Conservation (phyloP, 805 yeast genomes). For the Metschnikowia amazonensis region DNA sequence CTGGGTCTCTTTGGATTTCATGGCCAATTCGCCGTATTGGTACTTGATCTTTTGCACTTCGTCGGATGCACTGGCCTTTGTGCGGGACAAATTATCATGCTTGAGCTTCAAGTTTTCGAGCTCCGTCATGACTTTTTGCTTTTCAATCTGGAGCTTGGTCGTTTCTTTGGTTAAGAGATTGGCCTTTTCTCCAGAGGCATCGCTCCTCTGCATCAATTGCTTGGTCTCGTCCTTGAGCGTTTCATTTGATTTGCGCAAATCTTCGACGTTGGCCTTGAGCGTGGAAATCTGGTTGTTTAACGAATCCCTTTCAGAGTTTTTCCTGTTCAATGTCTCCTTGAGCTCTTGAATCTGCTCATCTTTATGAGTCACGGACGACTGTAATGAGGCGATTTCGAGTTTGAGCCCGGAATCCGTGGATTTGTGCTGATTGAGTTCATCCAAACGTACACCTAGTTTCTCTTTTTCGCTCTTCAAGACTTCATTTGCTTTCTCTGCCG, state of each 20-base stretch:
- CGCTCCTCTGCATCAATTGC: constrained; percentile 41
- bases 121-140: constrained; percentile 37
- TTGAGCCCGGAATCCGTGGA: constrained; percentile 44
- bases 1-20: constrained; percentile 64
- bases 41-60: constrained; percentile 48
- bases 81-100: constrained; percentile 30
- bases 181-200: constrained; percentile 29
- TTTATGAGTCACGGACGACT: constrained; percentile 43
- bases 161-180: constrained; percentile 33
- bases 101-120: constrained; percentile 39
- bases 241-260: constrained; percentile 34
- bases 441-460: constrained; percentile 31
- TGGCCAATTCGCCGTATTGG: constrained; percentile 67
- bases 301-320: constrained; percentile 36
- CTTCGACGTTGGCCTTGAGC: constrained; percentile 40
- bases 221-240: constrained; percentile 36
- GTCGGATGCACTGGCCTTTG: constrained; percentile 33
- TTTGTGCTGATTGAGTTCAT: constrained; percentile 28
- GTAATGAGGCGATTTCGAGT: constrained; percentile 45
- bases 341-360: constrained; percentile 39
- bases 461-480: constrained; percentile 29
- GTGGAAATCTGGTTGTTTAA: constrained; percentile 37
- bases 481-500: constrained; percentile 22
- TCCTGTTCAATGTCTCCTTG: constrained; percentile 28
- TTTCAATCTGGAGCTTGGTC: constrained; percentile 41